phyloP scores from a whole-genome alignment of 108 stramenopile genomes.

The Skeletonema tropicum region DNA sequence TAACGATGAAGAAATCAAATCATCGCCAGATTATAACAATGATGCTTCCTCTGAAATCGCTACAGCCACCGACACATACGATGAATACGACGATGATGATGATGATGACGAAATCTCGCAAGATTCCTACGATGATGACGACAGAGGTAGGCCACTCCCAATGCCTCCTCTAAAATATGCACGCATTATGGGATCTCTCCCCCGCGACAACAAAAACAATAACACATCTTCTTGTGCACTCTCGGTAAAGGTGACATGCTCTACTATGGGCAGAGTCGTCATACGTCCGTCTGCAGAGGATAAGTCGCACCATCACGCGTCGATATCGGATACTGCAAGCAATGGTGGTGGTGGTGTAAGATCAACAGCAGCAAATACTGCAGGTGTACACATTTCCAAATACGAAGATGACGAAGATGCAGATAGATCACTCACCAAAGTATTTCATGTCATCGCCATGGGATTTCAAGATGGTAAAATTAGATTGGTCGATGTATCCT shows the following conservation, averaged over 20 bases:
- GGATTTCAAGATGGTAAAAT: constrained; percentile 17
- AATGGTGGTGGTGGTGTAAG: constrained; percentile 21
- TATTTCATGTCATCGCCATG: constrained; percentile 8
- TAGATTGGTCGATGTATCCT: constrained; percentile 10
- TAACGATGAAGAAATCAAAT: too few relatives aligned
- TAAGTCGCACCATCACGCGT: too few relatives aligned
- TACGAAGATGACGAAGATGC: constrained; percentile 27
- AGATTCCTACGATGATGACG: constrained; percentile 32
- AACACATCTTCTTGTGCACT: constrained; percentile 14
- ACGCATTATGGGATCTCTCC: constrained; percentile 36
- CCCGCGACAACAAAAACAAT: constrained; percentile 8
- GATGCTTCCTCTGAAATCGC: too few relatives aligned
- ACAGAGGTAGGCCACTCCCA: constrained; percentile 21
- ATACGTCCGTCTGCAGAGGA: constrained; percentile 8
- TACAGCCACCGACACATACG: constrained; percentile 26
- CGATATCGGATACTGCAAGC: background rate
- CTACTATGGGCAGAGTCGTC: constrained; percentile 37
- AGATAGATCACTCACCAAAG: constrained; percentile 16
- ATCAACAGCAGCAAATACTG: background rate
- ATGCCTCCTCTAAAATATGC: constrained; percentile 48
- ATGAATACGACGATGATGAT: background rate
- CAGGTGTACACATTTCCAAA: constrained; percentile 9
- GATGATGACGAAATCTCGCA: constrained; percentile 25
- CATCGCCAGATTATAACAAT: too few relatives aligned
- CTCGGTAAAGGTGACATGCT: constrained; percentile 27